Conservation (phyloP, 768 basidiomycete genomes). For the Termitomyces sp. region DNA sequence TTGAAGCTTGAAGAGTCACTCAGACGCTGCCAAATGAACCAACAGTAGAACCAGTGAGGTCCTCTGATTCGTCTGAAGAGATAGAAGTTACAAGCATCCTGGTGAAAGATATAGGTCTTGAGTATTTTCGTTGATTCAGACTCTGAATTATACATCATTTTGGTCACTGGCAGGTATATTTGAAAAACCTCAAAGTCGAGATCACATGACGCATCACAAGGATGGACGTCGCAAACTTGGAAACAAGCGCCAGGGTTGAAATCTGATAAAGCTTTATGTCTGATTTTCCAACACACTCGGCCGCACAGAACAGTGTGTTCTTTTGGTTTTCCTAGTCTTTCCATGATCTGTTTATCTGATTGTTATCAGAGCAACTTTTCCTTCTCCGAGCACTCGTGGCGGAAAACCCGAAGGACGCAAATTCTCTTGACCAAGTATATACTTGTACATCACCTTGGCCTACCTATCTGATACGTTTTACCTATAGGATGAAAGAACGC, state of each 20-base stretch:
- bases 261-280: slow-evolving; percentile 6
- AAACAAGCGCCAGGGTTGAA: too few species aligned
- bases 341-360: background rate
- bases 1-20: background rate
- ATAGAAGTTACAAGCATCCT: background rate
- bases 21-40: too few species aligned
- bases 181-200: background rate
- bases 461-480: background rate
- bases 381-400: slow-evolving; percentile 61
- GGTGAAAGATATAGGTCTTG: background rate
- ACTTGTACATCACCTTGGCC: background rate
- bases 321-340: background rate
- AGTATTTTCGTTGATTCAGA: background rate
- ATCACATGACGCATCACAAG: slow-evolving; percentile 7
- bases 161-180: background rate
- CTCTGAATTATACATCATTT: background rate
- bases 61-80: background rate
- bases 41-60: background rate
- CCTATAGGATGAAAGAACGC: slow-evolving; percentile 67
- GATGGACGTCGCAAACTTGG: background rate
- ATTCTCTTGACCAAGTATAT: slow-evolving; percentile 58
- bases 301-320: slow-evolving; percentile 61
- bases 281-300: slow-evolving; percentile 50
- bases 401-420: slow-evolving; percentile 56
- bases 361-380: slow-evolving; percentile 54